Evolutionary conservation across 2,329 filamentous ascomycete species (phyloP).

Genomic region (Catunica adiposa): DNA sequence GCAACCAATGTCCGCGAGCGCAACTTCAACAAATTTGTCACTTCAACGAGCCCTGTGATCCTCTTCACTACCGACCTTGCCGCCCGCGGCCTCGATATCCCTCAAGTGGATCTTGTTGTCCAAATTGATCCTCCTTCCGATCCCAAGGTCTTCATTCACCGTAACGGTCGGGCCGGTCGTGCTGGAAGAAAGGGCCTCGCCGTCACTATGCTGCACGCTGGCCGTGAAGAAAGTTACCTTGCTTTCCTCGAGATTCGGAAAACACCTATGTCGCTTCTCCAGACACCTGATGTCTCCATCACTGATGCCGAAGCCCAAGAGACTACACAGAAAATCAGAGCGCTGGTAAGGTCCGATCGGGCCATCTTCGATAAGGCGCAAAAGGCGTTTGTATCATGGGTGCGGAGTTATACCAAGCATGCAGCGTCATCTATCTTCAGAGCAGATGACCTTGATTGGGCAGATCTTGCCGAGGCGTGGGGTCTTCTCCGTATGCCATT

Average conservation of each 20-base stretch:
- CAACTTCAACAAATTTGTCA: constrained; percentile 70
- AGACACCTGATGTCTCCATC: constrained; percentile 38
- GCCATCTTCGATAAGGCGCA: constrained; percentile 73
- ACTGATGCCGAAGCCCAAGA: constrained; percentile 42
- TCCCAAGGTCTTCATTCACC: constrained; percentile 88
- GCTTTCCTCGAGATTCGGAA: constrained; percentile 74
- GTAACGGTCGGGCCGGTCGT: constrained; percentile 74
- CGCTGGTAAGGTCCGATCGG: constrained; percentile 34
- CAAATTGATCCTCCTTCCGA: constrained; percentile 36
- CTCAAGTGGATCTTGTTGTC: constrained; percentile 76
- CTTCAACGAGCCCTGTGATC: constrained; percentile 57
- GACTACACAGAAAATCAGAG: constrained; percentile 44
- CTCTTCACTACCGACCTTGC: constrained; percentile 88
- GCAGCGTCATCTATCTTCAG: constrained; percentile 84
- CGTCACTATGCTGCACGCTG: constrained; percentile 70
- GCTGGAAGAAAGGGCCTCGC: constrained; percentile 77
- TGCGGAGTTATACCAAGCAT: constrained; percentile 81
- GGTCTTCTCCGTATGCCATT: constrained; percentile 72
- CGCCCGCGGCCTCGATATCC: constrained; percentile 79
- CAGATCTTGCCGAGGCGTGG: constrained; percentile 65
- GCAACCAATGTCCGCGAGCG: constrained; percentile 72
- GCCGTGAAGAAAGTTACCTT: constrained; percentile 78
- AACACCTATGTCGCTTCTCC: constrained; percentile 57
- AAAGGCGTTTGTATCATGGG: constrained; percentile 83
- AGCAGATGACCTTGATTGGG: constrained; percentile 67